These are phyloP conservation scores for Cavenderia fasciculata DNA, from an alignment of 78 protist genomes.

Conservation along the genomic window DNA sequence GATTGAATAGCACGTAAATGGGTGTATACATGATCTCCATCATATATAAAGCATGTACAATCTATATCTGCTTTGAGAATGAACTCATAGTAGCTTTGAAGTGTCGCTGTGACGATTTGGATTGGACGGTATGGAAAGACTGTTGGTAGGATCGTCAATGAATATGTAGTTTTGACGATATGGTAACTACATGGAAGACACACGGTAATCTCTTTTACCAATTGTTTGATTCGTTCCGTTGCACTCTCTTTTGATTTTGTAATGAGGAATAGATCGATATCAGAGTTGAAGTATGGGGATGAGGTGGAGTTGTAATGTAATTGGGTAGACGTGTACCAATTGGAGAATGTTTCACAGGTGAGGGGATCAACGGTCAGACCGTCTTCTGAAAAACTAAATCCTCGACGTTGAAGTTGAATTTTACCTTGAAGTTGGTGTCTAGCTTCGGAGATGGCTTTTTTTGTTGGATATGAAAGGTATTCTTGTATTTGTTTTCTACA, in stretches of 20 bases:
- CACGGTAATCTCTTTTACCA: neutral
- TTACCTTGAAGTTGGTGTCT: neutral
- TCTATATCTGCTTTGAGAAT: neutral
- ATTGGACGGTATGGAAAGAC: slow-evolving; percentile 25
- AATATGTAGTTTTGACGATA: neutral
- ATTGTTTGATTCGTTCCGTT: neutral
- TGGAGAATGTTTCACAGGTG: neutral
- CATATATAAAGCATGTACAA: neutral
- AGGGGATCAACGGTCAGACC: too few relatives aligned
- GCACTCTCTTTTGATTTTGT: neutral
- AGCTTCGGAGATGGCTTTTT: too few relatives aligned
- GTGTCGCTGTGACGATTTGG: slow-evolving; percentile 22
- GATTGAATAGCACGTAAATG: neutral
- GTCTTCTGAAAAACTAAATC: too few relatives aligned
- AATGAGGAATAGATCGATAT: slow-evolving; percentile 29
- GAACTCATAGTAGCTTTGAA: neutral
- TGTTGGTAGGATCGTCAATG: neutral
- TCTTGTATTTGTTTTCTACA: too few relatives aligned
- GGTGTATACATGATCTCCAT: neutral
- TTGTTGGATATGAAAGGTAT: too few relatives aligned
- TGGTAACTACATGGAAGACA: neutral
- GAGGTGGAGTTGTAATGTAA: neutral
- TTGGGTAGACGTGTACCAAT: neutral
- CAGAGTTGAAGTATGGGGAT: neutral
- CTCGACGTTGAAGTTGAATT: too few relatives aligned